Conservation (phyloP, 495 filamentous ascomycete species). For the Hyaloscypha hepaticicola region DNA sequence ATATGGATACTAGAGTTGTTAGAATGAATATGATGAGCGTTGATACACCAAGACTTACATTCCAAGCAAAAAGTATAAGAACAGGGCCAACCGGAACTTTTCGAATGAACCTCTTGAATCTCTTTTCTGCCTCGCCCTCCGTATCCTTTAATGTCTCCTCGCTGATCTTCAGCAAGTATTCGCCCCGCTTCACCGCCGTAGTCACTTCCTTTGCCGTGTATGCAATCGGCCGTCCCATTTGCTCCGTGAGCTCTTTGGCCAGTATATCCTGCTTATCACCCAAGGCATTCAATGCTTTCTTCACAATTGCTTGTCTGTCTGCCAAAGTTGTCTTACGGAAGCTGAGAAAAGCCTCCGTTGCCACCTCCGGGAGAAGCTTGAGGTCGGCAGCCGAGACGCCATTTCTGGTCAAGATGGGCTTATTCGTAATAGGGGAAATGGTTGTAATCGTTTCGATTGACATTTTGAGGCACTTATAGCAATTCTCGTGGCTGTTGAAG, state of each 20-base stretch:
- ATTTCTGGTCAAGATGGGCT: conserved; percentile 70
- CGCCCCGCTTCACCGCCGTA: conserved; percentile 76
- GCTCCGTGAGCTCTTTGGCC: conserved; percentile 80
- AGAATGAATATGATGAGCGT: conserved; percentile 17
- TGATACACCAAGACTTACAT: conserved; percentile 54
- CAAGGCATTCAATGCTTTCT: conserved; percentile 68
- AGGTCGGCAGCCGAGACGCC: conserved; percentile 68
- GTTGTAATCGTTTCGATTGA: conserved; percentile 80
- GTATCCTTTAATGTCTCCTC: conserved; percentile 70
- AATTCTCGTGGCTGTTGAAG: neutral
- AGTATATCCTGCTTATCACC: conserved; percentile 71
- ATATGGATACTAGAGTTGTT: conserved; percentile 73
- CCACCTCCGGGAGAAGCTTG: conserved; percentile 58
- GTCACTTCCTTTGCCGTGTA: conserved; percentile 78
- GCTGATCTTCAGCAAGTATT: conserved; percentile 80
- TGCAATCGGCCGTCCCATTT: conserved; percentile 91
- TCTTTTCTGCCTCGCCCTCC: conserved; percentile 74
- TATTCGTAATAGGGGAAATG: conserved; percentile 83
- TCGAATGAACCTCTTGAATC: conserved; percentile 85
- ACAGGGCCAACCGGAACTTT: conserved; percentile 83
- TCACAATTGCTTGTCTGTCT: conserved; percentile 72
- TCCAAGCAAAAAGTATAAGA: conserved; percentile 91
- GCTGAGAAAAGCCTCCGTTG: conserved; percentile 67
- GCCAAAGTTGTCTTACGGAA: conserved; percentile 65
- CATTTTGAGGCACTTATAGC: conserved; percentile 48